Evolutionary conservation across 2,329 filamentous ascomycete species (phyloP).

Genomic region (Diplodia intermedia): DNA sequence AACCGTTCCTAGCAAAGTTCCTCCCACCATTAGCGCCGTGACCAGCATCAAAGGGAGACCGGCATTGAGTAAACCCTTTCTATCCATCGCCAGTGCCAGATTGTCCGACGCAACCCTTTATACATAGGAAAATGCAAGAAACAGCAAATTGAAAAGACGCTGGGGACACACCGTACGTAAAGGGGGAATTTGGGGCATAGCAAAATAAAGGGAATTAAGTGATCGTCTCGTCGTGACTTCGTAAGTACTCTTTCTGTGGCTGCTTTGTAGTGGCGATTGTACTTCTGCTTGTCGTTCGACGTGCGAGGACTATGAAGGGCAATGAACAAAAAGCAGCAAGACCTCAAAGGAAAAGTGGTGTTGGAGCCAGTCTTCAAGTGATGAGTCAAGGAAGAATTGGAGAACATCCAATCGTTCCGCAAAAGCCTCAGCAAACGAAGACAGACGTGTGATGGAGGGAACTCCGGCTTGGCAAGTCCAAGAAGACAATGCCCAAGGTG

Average conservation of each 20-base stretch:
- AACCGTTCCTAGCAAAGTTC: not conserved
- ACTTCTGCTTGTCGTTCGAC: slow-evolving; percentile 24
- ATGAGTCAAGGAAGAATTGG: not conserved
- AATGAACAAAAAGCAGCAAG: slow-evolving; percentile 10
- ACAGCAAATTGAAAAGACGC: slow-evolving; percentile 7
- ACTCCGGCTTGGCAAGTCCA: slow-evolving; percentile 1
- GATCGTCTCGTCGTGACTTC: slow-evolving; percentile 29
- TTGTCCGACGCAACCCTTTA: slow-evolving; percentile 5
- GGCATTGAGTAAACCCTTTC: slow-evolving; percentile 12
- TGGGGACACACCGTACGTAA: not conserved
- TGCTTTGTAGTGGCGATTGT: slow-evolving; percentile 23
- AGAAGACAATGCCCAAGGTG: slow-evolving; percentile 13
- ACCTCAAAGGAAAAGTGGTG: slow-evolving; percentile 6
- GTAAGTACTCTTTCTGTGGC: slow-evolving; percentile 21
- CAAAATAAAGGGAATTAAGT: slow-evolving; percentile 15
- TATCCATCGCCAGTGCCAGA: slow-evolving; percentile 22
- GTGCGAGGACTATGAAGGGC: not conserved
- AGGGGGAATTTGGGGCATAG: not conserved
- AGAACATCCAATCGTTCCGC: slow-evolving; percentile 10
- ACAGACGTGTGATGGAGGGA: not conserved
- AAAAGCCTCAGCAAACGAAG: not conserved
- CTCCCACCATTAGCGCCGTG: slow-evolving; percentile 18
- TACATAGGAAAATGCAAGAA: slow-evolving; percentile 17
- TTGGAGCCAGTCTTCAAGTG: not conserved
- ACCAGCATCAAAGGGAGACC: slow-evolving; percentile 13